Evolutionary conservation across 2,329 filamentous ascomycete genomes (phyloP).

Genomic region (Orbilia javanica): DNA sequence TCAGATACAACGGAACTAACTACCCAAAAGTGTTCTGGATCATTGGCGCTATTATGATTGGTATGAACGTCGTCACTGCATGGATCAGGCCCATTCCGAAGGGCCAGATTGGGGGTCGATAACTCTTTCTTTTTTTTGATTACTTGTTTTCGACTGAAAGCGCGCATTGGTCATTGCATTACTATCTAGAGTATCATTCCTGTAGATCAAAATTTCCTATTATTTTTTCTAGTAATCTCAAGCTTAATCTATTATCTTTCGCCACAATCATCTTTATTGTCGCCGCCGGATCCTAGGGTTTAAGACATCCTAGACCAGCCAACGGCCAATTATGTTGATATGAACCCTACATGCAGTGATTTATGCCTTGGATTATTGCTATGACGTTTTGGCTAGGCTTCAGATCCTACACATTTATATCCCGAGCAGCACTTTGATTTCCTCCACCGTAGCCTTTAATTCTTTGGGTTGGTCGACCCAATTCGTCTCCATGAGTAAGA

Average conservation of each 20-base stretch:
- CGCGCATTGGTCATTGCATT: neutral
- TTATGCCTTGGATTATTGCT: neutral
- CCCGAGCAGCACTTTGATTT: constrained; percentile 38
- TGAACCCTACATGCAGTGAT: neutral
- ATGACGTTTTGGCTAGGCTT: neutral
- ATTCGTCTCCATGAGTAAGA: constrained; percentile 48
- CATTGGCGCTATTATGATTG: constrained; percentile 81
- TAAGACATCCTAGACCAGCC: neutral
- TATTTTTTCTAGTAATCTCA: constrained; percentile 1
- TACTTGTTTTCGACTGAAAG: neutral
- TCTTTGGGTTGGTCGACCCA: constrained; percentile 47
- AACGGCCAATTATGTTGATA: neutral
- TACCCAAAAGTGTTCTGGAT: constrained; percentile 83
- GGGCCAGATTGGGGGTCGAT: constrained; percentile 69
- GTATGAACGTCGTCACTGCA: constrained; percentile 74
- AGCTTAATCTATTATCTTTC: constrained; percentile 9
- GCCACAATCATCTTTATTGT: constrained; percentile 2
- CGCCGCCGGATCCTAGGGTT: neutral
- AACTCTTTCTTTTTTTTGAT: constrained; percentile 1
- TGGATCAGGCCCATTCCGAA: constrained; percentile 74
- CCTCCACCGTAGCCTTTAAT: constrained; percentile 43
- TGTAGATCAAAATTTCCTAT: constrained; percentile 1
- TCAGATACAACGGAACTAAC: constrained; percentile 77
- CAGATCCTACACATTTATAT: constrained; percentile 18
- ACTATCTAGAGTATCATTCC: neutral